Evolutionary conservation across 2,329 filamentous ascomycete genomes (phyloP), one percentile per base, ranked within the genome.

Genomic region (Curvularia spicifera): DNA sequence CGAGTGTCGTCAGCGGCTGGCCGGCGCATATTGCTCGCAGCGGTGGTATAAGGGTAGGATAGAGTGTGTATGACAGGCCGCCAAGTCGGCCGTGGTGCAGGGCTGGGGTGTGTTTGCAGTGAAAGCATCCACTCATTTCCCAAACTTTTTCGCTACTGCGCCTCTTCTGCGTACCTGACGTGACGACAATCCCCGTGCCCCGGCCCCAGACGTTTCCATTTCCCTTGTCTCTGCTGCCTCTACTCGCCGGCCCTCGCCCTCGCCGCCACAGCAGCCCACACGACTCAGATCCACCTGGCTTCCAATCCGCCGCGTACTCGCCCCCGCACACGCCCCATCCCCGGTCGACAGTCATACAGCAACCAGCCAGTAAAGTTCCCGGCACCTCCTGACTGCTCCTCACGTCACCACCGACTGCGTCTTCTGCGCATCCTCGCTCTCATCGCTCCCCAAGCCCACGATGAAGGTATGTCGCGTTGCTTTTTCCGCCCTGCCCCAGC

Each of bases 391-490:
- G 48, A 56, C 40, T 47, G 37, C 46, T 54, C 55, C 43, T 46
- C 59, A 44, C 57, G 46, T 59, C 35, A 40, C 44, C 37, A 31
- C 48, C 40, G 29, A n/a, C 62, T 63, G 59, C 62, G 54, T 65
- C 50, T 57, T 53, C 57, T 39, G 51, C 39, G 49, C 58, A 45
- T 3, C 13, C 47, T 51, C 64, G 53, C 53, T 45, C 52, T 43
- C 48, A 31, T 37, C 28, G 28, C 28, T 31, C 28, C 40, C 53
- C 55, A 56, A 56, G 2, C 33, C 47, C 47, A 49, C 44, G 51
- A 68, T 68, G 65, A 68, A 68, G 64, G 65, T 68, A 35, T 60
- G 51, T 22, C n/a, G 13, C 40, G 26, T 44, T 47, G 15, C 39
- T 43, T 54, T 26, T 51, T 57, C 47, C 43, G 35, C 55, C 53